These are phyloP conservation scores for Globisporangium rhizosaccharum DNA, from an alignment of 352 stramenopile species.

Conservation along the genomic window DNA sequence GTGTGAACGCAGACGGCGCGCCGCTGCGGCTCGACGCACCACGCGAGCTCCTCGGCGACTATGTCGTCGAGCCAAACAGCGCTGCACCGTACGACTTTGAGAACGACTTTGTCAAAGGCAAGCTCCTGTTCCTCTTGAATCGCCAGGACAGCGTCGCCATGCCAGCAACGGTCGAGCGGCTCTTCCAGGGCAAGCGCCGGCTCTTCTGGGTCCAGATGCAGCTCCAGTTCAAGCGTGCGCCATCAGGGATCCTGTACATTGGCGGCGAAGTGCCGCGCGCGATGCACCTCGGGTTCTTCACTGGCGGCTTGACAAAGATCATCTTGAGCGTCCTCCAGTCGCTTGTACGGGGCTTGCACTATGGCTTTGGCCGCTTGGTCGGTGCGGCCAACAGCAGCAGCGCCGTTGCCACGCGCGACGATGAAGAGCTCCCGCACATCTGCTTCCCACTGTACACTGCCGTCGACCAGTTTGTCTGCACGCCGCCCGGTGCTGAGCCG, in stretches of 20 bases:
- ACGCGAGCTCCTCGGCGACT: background rate
- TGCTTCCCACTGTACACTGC: slow-evolving; percentile 61
- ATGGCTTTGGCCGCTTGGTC: slow-evolving; percentile 38
- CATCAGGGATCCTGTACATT: slow-evolving; percentile 54
- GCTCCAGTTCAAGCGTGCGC: slow-evolving; percentile 58
- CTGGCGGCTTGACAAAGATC: slow-evolving; percentile 36
- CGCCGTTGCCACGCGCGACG: slow-evolving; percentile 13
- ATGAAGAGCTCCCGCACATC: slow-evolving; percentile 62
- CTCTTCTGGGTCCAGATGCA: slow-evolving; percentile 69
- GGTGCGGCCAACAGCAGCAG: too few relatives aligned
- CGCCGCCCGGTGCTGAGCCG: slow-evolving; percentile 21
- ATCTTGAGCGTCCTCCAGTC: slow-evolving; percentile 50
- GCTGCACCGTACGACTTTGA: slow-evolving; percentile 54
- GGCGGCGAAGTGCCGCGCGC: slow-evolving; percentile 47
- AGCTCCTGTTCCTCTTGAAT: slow-evolving; percentile 64
- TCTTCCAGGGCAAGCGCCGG: slow-evolving; percentile 42
- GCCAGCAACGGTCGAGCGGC: background rate
- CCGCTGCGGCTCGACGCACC: slow-evolving; percentile 5
- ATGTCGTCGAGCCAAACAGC: slow-evolving; percentile 26
- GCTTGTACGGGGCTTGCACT: slow-evolving; percentile 49
- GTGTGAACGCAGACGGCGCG: slow-evolving; percentile 9
- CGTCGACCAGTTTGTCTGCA: slow-evolving; percentile 63
- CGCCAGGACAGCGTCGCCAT: slow-evolving; percentile 18
- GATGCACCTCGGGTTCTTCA: slow-evolving; percentile 59
- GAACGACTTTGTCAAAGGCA: slow-evolving; percentile 74